Evolutionary conservation across 345 rosid species (phyloP).

Genomic region (Corchorus capsularis): DNA sequence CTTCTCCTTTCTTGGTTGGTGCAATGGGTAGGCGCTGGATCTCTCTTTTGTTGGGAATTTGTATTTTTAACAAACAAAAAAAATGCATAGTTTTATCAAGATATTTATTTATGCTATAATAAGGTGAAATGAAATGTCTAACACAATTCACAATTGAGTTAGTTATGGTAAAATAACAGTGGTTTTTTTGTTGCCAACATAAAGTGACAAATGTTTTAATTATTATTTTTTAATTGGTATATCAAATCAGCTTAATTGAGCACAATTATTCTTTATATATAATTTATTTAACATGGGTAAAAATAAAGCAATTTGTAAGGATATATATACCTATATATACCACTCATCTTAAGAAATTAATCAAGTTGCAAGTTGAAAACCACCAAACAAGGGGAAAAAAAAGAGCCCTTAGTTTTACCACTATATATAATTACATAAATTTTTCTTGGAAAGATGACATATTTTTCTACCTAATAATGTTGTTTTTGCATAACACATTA

Average conservation of each 20-base stretch:
- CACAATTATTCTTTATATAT: background rate
- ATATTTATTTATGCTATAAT: background rate
- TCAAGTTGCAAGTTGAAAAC: background rate
- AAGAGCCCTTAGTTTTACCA: background rate
- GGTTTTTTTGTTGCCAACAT: too few relatives aligned
- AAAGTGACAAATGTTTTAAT: too few relatives aligned
- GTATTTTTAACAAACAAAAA: background rate
- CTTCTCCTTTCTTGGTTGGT: background rate
- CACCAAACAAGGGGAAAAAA: background rate
- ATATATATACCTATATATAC: background rate
- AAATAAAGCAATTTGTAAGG: background rate
- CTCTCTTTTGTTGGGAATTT: background rate
- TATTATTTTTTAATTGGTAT: too few relatives aligned
- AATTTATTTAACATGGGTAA: background rate
- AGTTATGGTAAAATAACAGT: background rate
- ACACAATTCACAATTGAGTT: too few relatives aligned
- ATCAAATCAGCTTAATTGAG: background rate
- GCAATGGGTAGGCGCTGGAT: background rate
- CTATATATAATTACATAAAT: background rate
- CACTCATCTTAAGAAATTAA: background rate
- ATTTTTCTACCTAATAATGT: background rate
- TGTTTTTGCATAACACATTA: background rate
- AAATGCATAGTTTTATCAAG: background rate
- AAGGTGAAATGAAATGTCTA: too few relatives aligned
- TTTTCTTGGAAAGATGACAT: background rate